Conservation (phyloP, 164 flowering plant genomes). For the Malania oleifera region DNA sequence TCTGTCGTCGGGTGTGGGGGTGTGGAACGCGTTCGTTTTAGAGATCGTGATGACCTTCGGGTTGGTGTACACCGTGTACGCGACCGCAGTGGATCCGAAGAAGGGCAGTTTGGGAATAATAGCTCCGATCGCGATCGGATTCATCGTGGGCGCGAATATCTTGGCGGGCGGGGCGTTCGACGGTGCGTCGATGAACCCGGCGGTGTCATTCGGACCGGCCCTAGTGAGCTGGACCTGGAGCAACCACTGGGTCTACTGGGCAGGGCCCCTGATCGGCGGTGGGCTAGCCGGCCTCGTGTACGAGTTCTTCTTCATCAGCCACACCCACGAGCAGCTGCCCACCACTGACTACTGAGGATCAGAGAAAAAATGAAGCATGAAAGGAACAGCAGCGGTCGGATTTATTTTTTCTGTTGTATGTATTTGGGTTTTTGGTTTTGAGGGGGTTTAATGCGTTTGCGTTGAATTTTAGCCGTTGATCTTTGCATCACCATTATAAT, state of each 20-base stretch:
- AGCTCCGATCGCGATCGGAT: conserved; percentile 78
- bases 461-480: not conserved
- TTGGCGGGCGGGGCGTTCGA: conserved; percentile 70
- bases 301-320: conserved; percentile 45
- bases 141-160: conserved; percentile 77
- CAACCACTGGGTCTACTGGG: conserved; percentile 86
- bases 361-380: no score
- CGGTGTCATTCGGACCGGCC: conserved; percentile 74
- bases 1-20: conserved; percentile 45
- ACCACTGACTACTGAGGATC: conserved; percentile 23
- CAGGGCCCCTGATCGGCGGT: conserved; percentile 71
- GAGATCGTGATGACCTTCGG: conserved; percentile 89
- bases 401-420: not conserved
- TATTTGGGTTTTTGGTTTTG: not conserved
- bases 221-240: conserved; percentile 68
- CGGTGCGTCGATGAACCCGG: conserved; percentile 94
- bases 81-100: conserved; percentile 75
- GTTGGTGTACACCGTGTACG: conserved; percentile 76
- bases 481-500: not conserved
- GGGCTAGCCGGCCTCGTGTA: conserved; percentile 63
- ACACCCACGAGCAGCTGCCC: conserved; percentile 39
- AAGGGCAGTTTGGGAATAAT: conserved; percentile 56
- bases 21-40: conserved; percentile 58
- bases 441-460: not conserved
- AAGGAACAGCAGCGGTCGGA: no score